Base-by-base conservation (phyloP, 768 basidiomycete species). In the Dendrothele bispora region DNA sequence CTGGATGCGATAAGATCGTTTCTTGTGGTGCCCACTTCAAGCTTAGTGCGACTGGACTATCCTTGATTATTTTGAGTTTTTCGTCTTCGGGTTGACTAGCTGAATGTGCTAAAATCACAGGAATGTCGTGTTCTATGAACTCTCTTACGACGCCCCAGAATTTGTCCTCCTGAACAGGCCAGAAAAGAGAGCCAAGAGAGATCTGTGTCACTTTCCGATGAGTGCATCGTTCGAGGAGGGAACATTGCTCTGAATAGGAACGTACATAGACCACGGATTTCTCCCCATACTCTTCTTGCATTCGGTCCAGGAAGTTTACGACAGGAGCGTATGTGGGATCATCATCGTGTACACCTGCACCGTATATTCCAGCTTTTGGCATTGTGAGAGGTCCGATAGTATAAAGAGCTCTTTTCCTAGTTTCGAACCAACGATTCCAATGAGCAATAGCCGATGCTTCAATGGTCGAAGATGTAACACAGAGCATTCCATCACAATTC, bases 11-110 rank as follows among this genome's bases (percentile, higher is more conserved):
- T 7, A 47, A 29, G 24, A 47, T 47, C 18, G n/a, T 27, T 15
- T 47, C 46, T n/a, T 47, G 46, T 3, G 46, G 46, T 5, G 38
- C 27, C 46, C 46, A 47, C 11, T 24, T 21, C 38, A 47, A 27
- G 17, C 39, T 38, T 29, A 47, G 15, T n/a, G 26, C 46, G 15
- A 47, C 39, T 4, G 37, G 37, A 39, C 46, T 47, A 14, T 47
- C 46, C 14, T 7, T 4, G 18, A 47, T 47, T 21, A 39, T 4
- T 15, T 29, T 29, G 27, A 39, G 38, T 29, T 22, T 47, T 14
- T 47, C 46, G 7, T 47, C 38, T 32, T 36, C 10, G 10, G 39
- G 11, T 4, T 21, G 28, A 14, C 22, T 4, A 3, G 46, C 38
- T 11, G 46, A 20, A 39, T 47, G 46, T 10, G 46, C 36, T 4